Evolutionary conservation across 805 yeast species (phyloP).

Genomic region (Candida parachauliodes): DNA sequence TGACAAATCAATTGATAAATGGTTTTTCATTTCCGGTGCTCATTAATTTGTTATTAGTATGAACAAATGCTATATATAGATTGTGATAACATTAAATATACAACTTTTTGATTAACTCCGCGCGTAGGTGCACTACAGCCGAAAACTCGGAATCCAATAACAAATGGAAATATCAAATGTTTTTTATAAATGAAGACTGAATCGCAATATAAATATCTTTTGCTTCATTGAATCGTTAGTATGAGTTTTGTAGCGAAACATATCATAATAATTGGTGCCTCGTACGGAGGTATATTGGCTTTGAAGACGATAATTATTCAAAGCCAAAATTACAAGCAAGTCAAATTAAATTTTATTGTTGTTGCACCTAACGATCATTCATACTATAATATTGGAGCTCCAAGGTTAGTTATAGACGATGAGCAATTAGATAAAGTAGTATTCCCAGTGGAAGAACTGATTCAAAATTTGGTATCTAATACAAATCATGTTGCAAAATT

Average conservation of each 20-base stretch:
- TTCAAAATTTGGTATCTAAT: conserved; percentile 15
- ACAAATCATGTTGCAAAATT: conserved; percentile 14
- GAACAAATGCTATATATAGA: no score
- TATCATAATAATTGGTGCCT: conserved; percentile 35
- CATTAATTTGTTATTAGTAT: conserved; percentile 25
- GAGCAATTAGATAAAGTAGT: conserved; percentile 14
- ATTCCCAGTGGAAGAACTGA: conserved; percentile 16
- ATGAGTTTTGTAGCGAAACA: conserved; percentile 5
- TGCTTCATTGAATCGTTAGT: background rate
- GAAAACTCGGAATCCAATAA: no score
- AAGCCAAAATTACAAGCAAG: conserved; percentile 5
- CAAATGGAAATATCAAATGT: no score
- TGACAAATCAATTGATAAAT: conserved; percentile 94
- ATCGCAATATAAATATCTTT: no score
- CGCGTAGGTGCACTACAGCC: no score
- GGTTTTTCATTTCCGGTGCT: conserved; percentile 96
- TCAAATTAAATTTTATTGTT: conserved; percentile 18
- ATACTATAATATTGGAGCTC: conserved; percentile 25
- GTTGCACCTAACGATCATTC: conserved; percentile 23
- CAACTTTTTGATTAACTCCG: no score
- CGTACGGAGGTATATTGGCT: conserved; percentile 30
- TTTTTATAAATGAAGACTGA: no score
- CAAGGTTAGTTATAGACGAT: conserved; percentile 30
- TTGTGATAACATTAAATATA: no score
- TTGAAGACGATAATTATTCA: conserved; percentile 17